Percentiles rank a stretch among this genome's conserved stretches.
These are phyloP conservation scores for Aspergillus texensis DNA, from an alignment of 2,329 filamentous ascomycete species.

Conservation along the genomic window DNA sequence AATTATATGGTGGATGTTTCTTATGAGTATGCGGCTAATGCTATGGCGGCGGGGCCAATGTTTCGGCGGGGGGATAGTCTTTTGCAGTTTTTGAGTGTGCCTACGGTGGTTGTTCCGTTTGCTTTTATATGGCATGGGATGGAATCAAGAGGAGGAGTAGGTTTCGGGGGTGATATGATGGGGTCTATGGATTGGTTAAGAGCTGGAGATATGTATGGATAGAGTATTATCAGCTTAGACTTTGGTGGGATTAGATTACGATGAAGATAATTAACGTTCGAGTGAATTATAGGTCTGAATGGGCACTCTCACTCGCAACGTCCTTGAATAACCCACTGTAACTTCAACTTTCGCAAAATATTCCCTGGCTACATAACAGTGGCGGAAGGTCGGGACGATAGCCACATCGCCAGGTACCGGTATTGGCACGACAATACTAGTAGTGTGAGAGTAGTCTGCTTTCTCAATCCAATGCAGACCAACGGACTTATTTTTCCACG, in stretches of 20 bases:
- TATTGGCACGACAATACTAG: neutral
- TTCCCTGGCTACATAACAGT: conserved; percentile 1
- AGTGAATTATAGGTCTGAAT: neutral
- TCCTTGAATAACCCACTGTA: neutral
- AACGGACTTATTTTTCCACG: neutral
- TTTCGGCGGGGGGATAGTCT: conserved; percentile 24
- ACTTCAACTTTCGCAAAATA: neutral
- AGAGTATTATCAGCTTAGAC: neutral
- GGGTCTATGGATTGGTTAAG: neutral
- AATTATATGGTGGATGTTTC: no score
- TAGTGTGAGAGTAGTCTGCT: neutral
- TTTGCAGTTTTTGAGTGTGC: conserved; percentile 31
- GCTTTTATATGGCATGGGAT: conserved; percentile 31
- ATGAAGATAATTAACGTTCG: neutral
- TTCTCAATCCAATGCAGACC: neutral
- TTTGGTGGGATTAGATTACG: neutral
- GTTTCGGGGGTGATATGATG: neutral
- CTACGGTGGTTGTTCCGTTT: conserved; percentile 33
- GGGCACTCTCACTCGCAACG: neutral
- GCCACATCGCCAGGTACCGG: neutral
- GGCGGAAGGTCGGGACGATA: neutral
- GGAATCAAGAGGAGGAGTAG: conserved; percentile 31
- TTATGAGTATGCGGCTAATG: no score
- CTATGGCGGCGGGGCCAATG: no score
- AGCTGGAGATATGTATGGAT: neutral